A percentile compares a stretch with the other conserved stretches of the same genome.
Conservation (phyloP, 139 green algal genomes). For the Limnomonas spitsbergensis region DNA sequence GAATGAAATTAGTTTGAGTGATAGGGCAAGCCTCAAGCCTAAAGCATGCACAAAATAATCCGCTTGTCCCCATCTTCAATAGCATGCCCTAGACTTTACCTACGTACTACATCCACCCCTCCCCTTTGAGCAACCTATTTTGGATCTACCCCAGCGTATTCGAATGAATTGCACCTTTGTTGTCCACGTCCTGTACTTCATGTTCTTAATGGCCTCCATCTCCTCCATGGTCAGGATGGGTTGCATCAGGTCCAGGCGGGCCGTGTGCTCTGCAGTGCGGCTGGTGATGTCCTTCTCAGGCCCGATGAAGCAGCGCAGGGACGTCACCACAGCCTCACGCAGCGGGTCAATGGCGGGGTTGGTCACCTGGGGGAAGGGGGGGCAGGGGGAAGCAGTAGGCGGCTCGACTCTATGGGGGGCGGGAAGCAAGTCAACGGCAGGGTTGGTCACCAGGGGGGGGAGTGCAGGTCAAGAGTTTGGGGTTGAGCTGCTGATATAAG, state of each 20-base stretch:
- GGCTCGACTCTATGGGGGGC: too few relatives aligned
- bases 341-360: conserved; percentile 97
- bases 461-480: too few relatives aligned
- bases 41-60: too few relatives aligned
- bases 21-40: too few relatives aligned
- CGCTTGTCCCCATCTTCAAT: too few relatives aligned
- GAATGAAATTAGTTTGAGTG: too few relatives aligned
- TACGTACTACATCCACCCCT: too few relatives aligned
- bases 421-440: background rate
- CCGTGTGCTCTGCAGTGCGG: conserved; percentile 53
- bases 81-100: too few relatives aligned
- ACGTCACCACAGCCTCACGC: conserved; percentile 91
- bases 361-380: conserved; percentile 69
- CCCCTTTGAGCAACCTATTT: too few relatives aligned
- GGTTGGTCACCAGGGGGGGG: background rate
- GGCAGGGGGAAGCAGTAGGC: background rate
- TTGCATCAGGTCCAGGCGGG: conserved; percentile 73
- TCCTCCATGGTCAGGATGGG: conserved; percentile 80
- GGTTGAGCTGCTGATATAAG: background rate
- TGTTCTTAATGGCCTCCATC: conserved; percentile 79
- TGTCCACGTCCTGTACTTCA: conserved; percentile 61
- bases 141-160: too few relatives aligned
- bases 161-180: conserved; percentile 63
- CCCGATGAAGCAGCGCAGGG: conserved; percentile 84
- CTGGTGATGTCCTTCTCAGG: conserved; percentile 85